Conservation (phyloP, 441 rosid genomes). For the Breynia disticha region DNA sequence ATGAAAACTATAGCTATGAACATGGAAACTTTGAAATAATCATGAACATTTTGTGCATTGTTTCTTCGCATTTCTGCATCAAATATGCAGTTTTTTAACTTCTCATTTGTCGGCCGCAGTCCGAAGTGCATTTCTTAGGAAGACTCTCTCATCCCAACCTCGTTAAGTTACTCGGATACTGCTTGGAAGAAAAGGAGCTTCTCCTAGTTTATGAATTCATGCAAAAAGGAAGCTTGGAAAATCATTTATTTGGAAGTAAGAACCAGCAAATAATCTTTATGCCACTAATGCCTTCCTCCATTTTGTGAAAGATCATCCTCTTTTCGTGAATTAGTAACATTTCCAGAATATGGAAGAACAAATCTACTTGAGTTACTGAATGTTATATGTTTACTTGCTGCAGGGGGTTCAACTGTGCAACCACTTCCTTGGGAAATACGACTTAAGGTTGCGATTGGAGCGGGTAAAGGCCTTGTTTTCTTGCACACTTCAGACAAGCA, state of each 20-base stretch:
- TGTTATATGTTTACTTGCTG: background rate
- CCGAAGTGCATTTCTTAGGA: conserved; percentile 75
- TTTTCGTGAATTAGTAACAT: too few species aligned
- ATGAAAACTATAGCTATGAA: too few species aligned
- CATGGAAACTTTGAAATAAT: too few species aligned
- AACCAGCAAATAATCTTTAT: conserved; percentile 3
- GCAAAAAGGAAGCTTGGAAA: conserved; percentile 93
- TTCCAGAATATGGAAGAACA: too few species aligned
- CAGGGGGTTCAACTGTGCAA: conserved; percentile 73
- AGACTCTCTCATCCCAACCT: conserved; percentile 79
- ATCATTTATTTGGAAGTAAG: conserved; percentile 88
- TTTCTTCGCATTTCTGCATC: background rate
- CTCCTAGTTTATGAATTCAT: conserved; percentile 80
- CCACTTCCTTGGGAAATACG: conserved; percentile 70
- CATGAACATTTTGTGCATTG: background rate
- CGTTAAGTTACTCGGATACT: conserved; percentile 71
- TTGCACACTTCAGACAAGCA: conserved; percentile 70
- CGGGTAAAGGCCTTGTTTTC: conserved; percentile 72
- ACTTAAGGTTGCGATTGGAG: conserved; percentile 72
- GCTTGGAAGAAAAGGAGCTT: conserved; percentile 66
- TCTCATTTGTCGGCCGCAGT: conserved; percentile 34
- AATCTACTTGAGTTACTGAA: too few species aligned
- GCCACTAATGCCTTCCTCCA: too few species aligned
- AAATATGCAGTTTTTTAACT: background rate
- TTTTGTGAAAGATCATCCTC: too few species aligned